These are phyloP conservation scores for Clavispora fructus DNA, from an alignment of 805 yeast species.

Conservation along the genomic window DNA sequence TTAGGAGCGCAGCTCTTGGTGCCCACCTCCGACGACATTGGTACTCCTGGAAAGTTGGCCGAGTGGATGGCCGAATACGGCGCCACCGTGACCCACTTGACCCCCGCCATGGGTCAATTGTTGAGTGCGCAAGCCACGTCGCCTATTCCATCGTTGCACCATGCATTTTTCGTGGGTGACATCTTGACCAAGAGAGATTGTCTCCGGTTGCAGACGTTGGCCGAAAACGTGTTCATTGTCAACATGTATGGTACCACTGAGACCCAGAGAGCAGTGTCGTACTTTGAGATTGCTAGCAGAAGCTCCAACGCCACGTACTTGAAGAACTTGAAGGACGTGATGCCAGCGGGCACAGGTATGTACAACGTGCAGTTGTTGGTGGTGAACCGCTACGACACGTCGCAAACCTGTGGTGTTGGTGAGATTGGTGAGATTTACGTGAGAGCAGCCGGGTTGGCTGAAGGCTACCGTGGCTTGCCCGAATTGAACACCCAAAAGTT, in stretches of 20 bases:
- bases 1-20: conserved; percentile 90
- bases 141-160: conserved; percentile 79
- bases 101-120: conserved; percentile 99
- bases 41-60: conserved; percentile 96
- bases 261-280: conserved; percentile 97
- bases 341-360: conserved; percentile 99
- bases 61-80: conserved; percentile 93
- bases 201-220: conserved; percentile 83
- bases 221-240: conserved; percentile 82
- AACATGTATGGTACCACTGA: conserved; percentile 99
- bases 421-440: conserved; percentile 98
- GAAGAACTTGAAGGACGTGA: conserved; percentile 82
- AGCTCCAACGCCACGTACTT: conserved; percentile 65
- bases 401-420: conserved; percentile 95
- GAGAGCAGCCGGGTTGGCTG: conserved; percentile 96
- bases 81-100: conserved; percentile 94
- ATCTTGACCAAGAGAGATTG: conserved; percentile 96
- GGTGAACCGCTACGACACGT: conserved; percentile 82
- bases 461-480: conserved; percentile 90
- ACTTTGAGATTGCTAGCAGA: conserved; percentile 79
- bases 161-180: conserved; percentile 98
- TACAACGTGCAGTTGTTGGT: conserved; percentile 87
- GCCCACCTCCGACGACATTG: conserved; percentile 96
- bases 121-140: conserved; percentile 92
- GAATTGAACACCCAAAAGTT: conserved; percentile 85